A percentile compares a stretch with the other conserved stretches of the same genome.
These are phyloP conservation scores for Cyclotella sp. DNA, from an alignment of 108 stramenopile genomes.

Conservation along the genomic window DNA sequence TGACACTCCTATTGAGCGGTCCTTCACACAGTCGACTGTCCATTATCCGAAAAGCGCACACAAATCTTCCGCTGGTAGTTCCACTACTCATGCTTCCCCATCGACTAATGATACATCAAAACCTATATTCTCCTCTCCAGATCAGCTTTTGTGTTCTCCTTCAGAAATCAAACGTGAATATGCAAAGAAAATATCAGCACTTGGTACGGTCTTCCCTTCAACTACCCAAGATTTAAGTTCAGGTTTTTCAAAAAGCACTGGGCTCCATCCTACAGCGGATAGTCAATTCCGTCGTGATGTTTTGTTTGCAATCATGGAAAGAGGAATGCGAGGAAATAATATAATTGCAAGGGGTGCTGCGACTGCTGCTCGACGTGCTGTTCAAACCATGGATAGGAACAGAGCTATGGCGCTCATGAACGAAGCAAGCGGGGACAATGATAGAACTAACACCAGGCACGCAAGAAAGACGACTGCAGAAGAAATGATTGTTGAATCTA, in stretches of 20 bases:
- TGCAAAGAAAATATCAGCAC: conserved; percentile 54
- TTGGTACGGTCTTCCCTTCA: conserved; percentile 46
- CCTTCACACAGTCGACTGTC: background rate
- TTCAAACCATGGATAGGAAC: conserved; percentile 82
- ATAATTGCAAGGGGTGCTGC: conserved; percentile 79
- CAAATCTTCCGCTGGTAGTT: background rate
- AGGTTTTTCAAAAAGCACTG: conserved; percentile 41
- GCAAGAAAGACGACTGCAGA: conserved; percentile 14
- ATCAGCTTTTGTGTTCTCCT: background rate
- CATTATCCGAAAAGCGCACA: background rate
- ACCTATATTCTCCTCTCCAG: background rate
- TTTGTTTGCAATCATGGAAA: conserved; percentile 84
- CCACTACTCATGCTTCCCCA: background rate
- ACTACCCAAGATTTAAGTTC: conserved; percentile 13
- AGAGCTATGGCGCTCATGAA: conserved; percentile 74
- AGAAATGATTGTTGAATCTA: conserved; percentile 15
- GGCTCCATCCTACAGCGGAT: conserved; percentile 44
- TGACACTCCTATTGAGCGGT: background rate
- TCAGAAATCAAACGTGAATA: conserved; percentile 25
- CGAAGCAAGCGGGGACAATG: conserved; percentile 40
- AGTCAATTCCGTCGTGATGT: conserved; percentile 83
- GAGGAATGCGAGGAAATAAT: conserved; percentile 79
- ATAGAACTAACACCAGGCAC: conserved; percentile 3
- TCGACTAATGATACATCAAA: background rate
- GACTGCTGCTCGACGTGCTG: conserved; percentile 64